A percentile compares a stretch with the other conserved stretches of the same genome.
phyloP scores from a whole-genome alignment of 495 filamentous ascomycete genomes.

The Aspergillus leporis region DNA sequence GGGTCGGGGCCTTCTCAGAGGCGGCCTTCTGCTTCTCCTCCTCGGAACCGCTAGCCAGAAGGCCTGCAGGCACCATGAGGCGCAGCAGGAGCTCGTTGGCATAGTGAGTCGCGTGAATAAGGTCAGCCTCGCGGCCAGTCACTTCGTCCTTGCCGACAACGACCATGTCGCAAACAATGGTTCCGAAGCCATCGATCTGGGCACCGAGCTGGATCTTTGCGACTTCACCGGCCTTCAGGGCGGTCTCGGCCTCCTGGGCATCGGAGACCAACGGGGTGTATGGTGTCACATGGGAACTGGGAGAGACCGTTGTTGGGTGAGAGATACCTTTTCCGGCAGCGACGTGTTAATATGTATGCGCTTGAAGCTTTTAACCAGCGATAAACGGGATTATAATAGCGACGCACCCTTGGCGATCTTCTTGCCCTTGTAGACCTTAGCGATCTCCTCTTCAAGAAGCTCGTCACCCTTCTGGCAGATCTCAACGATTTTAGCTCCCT shows the following conservation, averaged over 20 bases:
- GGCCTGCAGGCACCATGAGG: slow-evolving; percentile 84
- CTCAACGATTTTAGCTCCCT: slow-evolving; percentile 86
- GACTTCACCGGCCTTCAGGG: slow-evolving; percentile 78
- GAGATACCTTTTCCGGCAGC: slow-evolving; percentile 64
- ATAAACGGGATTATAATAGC: not conserved
- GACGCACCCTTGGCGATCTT: slow-evolving; percentile 83
- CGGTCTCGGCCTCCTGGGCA: slow-evolving; percentile 73
- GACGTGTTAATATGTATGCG: slow-evolving; percentile 20
- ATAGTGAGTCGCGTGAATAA: slow-evolving; percentile 88
- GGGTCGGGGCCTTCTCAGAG: slow-evolving; percentile 73
- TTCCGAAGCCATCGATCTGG: slow-evolving; percentile 95
- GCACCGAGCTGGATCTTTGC: slow-evolving; percentile 97
- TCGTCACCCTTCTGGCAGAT: slow-evolving; percentile 95
- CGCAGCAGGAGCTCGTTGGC: slow-evolving; percentile 92
- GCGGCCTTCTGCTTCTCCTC: slow-evolving; percentile 94
- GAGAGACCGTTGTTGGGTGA: slow-evolving; percentile 95
- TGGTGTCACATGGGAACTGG: slow-evolving; percentile 90
- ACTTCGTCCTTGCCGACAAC: slow-evolving; percentile 65
- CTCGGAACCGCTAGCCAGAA: slow-evolving; percentile 78
- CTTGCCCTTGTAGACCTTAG: slow-evolving; percentile 98
- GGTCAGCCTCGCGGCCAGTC: slow-evolving; percentile 75
- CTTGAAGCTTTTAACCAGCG: not conserved
- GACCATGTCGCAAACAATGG: slow-evolving; percentile 93
- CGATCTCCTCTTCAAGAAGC: slow-evolving; percentile 87
- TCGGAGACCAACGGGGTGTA: slow-evolving; percentile 91